A percentile compares a stretch with the other conserved stretches of the same genome.
phyloP scores from a whole-genome alignment of 345 rosid genomes.

The Corymbia maculata region DNA sequence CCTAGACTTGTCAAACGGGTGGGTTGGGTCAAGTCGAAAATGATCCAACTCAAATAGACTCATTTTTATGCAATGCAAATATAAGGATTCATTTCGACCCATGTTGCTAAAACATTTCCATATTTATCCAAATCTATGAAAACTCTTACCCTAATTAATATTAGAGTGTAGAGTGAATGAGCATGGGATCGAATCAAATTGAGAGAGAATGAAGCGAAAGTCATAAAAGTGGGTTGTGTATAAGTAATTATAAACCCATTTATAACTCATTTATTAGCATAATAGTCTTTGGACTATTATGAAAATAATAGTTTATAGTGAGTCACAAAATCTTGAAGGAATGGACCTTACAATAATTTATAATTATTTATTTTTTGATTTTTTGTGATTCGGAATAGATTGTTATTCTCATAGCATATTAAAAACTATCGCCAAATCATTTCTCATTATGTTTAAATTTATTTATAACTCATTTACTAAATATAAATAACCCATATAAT shows the following conservation, averaged over 20 bases:
- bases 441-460: too few relatives aligned
- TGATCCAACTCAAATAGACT: neutral
- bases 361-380: too few relatives aligned
- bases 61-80: too few relatives aligned
- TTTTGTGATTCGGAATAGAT: too few relatives aligned
- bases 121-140: neutral
- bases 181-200: fast-evolving
- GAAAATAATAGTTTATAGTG: too few relatives aligned
- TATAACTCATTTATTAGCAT: too few relatives aligned
- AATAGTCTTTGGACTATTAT: too few relatives aligned
- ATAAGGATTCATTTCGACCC: neutral
- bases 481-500: neutral
- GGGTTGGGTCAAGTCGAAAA: slow-evolving; percentile 27
- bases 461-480: too few relatives aligned
- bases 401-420: too few relatives aligned
- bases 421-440: too few relatives aligned
- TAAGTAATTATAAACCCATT: neutral
- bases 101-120: neutral
- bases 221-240: neutral
- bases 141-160: neutral
- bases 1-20: neutral
- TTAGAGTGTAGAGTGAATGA: fast-evolving
- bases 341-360: too few relatives aligned
- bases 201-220: neutral
- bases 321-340: too few relatives aligned